These are phyloP conservation scores for Posidonia australis DNA, from an alignment of 106 monocot species.

Conservation along the genomic window DNA sequence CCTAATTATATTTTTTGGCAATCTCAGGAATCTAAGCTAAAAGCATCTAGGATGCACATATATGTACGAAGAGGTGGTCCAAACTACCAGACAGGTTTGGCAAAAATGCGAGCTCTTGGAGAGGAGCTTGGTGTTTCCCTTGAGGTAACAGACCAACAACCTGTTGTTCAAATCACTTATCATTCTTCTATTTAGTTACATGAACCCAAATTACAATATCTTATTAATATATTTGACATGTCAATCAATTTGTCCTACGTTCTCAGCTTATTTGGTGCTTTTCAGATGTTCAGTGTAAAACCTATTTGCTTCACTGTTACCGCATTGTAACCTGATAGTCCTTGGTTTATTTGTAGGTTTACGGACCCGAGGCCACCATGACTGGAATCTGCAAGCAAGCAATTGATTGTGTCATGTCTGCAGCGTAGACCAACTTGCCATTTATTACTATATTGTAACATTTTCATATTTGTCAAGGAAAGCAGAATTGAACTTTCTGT, in stretches of 20 bases:
- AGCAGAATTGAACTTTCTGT: too few species aligned
- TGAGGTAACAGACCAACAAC: slow-evolving; percentile 33
- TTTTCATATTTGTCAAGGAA: not conserved
- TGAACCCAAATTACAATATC: too few species aligned
- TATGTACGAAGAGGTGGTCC: slow-evolving; percentile 90
- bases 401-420: slow-evolving; percentile 67
- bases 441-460: not conserved
- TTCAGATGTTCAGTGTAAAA: too few species aligned
- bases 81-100: slow-evolving; percentile 78
- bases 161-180: too few species aligned
- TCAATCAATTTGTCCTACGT: too few species aligned
- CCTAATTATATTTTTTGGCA: not conserved
- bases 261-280: too few species aligned
- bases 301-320: too few species aligned
- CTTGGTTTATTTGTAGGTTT: slow-evolving; percentile 38
- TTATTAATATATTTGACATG: too few species aligned
- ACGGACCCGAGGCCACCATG: slow-evolving; percentile 92
- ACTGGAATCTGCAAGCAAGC: slow-evolving; percentile 93
- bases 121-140: slow-evolving; percentile 68
- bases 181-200: too few species aligned
- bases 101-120: slow-evolving; percentile 72
- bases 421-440: slow-evolving; percentile 10
- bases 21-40: slow-evolving; percentile 30
- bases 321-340: not conserved
- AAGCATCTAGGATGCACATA: slow-evolving; percentile 76